A percentile compares a stretch with the other conserved stretches of the same genome.
Evolutionary conservation across 139 green algal genomes (phyloP).

Genomic region (Closterium sp.): DNA sequence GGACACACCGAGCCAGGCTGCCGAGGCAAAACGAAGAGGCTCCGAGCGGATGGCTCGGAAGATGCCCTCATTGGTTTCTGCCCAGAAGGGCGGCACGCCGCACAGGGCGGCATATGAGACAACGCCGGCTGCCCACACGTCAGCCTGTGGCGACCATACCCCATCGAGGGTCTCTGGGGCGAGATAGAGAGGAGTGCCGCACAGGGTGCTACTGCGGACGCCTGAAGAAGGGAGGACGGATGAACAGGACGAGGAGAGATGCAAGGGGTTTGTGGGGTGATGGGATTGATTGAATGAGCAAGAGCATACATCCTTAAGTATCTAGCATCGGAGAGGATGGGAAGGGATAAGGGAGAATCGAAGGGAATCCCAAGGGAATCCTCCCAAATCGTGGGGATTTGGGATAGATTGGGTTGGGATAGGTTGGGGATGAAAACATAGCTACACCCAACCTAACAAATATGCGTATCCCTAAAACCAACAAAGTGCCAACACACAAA

Average conservation of each 20-base stretch:
- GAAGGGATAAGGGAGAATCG: too few species aligned
- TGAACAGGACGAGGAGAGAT: too few species aligned
- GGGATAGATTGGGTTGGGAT: too few species aligned
- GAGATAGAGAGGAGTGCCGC: background rate
- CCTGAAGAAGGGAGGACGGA: background rate
- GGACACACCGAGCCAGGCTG: background rate
- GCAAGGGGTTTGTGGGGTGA: background rate
- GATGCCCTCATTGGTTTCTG: background rate
- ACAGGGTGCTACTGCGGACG: background rate
- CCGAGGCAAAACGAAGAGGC: background rate
- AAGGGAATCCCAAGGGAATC: too few species aligned
- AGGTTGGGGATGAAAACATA: too few species aligned
- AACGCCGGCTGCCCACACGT: slow-evolving; percentile 92
- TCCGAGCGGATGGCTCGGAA: background rate
- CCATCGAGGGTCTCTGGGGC: background rate
- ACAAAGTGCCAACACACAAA: too few species aligned
- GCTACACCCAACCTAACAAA: too few species aligned
- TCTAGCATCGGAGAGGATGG: too few species aligned
- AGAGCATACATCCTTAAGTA: too few species aligned
- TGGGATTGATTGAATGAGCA: background rate
- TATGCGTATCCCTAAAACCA: too few species aligned
- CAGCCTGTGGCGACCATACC: slow-evolving; percentile 63
- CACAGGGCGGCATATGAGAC: slow-evolving; percentile 83
- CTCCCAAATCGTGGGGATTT: too few species aligned
- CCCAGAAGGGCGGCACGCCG: slow-evolving; percentile 10